Base-by-base conservation (phyloP, 2,329 filamentous ascomycete species). In the Colletotrichum somersetense region DNA sequence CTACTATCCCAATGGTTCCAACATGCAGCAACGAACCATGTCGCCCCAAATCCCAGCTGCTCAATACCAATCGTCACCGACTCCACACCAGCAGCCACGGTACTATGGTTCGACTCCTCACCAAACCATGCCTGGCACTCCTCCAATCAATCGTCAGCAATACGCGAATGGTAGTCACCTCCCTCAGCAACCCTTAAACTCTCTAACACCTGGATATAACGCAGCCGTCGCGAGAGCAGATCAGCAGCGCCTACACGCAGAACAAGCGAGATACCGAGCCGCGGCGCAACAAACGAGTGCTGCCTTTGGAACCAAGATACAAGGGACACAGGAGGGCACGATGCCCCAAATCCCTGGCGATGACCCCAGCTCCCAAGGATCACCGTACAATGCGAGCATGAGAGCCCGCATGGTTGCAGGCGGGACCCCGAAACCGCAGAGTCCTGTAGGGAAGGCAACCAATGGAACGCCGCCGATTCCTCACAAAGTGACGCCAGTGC, bases 251-350 rank as follows among this genome's bases (percentile, higher is more conserved):
- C 83, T 72, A 30, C 59, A 65, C 86, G 58, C 79, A 86, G 77
- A 88, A 64, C 86, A 88, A 77, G 85, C 86, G 10, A 85, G 85
- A 66, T 85, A 85, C 3, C 79, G 85, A 35, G 82, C 84, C 18
- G 84, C 84, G 20, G 84, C 84, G 0, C 83, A 85, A 62, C 83
- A 85, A 73, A 80, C 83, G 38, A 81, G 81, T 30, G 78, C 79
- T 70, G 81, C 82, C 69, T 83, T 84, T 67, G 80, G 80, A 26
- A 81, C 84, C 58, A 84, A 83, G 76, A 80, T 83, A 76, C 16
- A 89, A 80, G 65, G 94, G 81, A 72, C 86, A 80, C 70, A 85
- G 70, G 74, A 81, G 5, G 75, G 80, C 0, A 81, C 81, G 23
- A 76, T 84, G 26, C 79, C 79, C n/a, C 81, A 81, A 26, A 81